Conservation (phyloP, 139 green algal species). For the Coelastrella sp. region DNA sequence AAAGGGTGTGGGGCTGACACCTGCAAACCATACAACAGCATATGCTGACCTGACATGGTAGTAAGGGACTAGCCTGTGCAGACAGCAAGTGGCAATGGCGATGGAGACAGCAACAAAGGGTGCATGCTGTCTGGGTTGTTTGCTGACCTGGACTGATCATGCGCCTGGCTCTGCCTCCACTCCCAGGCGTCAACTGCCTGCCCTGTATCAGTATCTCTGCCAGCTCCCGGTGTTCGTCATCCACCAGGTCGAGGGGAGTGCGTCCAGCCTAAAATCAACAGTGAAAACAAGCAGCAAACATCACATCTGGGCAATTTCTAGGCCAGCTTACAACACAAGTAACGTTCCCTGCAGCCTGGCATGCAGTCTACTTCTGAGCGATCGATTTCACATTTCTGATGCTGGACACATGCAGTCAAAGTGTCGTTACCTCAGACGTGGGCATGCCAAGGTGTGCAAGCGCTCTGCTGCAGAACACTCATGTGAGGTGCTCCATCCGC, state of each 20-base stretch:
- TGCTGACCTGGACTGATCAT: not conserved
- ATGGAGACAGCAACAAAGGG: too few relatives aligned
- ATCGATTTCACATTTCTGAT: too few relatives aligned
- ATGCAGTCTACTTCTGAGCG: too few relatives aligned
- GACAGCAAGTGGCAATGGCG: not conserved
- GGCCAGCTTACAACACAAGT: not conserved
- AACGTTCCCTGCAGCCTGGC: too few relatives aligned
- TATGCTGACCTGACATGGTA: too few relatives aligned
- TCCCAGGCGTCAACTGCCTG: conserved; percentile 12
- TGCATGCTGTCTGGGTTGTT: too few relatives aligned
- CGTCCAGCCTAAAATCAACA: not conserved
- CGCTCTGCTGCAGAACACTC: too few relatives aligned
- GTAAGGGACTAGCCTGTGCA: not conserved
- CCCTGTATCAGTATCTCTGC: conserved; percentile 4
- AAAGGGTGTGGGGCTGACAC: not conserved
- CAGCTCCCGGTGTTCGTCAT: not conserved
- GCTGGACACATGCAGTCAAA: too few relatives aligned
- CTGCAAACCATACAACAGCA: not conserved
- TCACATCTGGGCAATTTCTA: not conserved
- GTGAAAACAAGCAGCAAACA: not conserved
- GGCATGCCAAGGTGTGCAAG: too few relatives aligned
- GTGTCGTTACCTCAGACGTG: too few relatives aligned
- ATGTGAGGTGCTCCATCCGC: too few relatives aligned
- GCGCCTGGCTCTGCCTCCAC: not conserved
- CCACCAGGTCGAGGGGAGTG: conserved; percentile 19